Conservation (phyloP, 495 filamentous ascomycete genomes). For the Aspergillus asperescens region DNA sequence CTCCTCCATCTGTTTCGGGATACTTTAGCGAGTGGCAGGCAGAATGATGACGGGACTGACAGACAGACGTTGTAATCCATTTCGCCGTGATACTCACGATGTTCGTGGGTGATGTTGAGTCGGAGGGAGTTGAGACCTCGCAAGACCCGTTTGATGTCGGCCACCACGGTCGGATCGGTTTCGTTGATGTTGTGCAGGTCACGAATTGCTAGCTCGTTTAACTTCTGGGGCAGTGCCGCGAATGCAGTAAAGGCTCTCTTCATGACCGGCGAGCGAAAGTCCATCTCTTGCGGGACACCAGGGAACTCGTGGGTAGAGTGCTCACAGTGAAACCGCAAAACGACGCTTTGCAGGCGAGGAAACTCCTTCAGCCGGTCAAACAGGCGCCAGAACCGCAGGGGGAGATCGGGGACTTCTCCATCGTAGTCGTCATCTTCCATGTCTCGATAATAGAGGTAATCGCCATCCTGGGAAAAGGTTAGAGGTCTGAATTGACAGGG, state of each 20-base stretch:
- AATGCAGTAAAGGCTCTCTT: conserved; percentile 6
- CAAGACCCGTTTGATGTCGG: conserved; percentile 10
- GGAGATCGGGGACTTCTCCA: background rate
- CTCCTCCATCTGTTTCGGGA: background rate
- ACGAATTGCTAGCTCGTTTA: conserved; percentile 16
- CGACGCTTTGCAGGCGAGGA: conserved; percentile 17
- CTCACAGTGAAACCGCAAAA: conserved; percentile 18
- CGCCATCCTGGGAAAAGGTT: background rate
- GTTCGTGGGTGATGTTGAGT: conserved; percentile 18
- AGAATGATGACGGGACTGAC: no score
- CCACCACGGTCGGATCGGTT: background rate
- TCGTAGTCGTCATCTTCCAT: background rate
- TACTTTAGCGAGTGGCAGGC: background rate
- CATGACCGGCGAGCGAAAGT: conserved; percentile 16
- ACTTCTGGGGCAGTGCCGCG: background rate
- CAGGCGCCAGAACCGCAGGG: background rate
- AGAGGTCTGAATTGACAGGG: background rate
- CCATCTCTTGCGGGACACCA: background rate
- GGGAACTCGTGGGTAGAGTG: conserved; percentile 2
- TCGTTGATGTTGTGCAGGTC: conserved; percentile 20
- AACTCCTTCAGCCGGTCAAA: conserved; percentile 7
- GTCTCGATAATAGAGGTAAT: background rate
- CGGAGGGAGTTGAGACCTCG: conserved; percentile 11
- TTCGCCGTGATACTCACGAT: conserved; percentile 1
- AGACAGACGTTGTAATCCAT: conserved; percentile 15